Evolutionary conservation across 441 rosid genomes (phyloP).

Genomic region (Pelargonium citronellum): DNA sequence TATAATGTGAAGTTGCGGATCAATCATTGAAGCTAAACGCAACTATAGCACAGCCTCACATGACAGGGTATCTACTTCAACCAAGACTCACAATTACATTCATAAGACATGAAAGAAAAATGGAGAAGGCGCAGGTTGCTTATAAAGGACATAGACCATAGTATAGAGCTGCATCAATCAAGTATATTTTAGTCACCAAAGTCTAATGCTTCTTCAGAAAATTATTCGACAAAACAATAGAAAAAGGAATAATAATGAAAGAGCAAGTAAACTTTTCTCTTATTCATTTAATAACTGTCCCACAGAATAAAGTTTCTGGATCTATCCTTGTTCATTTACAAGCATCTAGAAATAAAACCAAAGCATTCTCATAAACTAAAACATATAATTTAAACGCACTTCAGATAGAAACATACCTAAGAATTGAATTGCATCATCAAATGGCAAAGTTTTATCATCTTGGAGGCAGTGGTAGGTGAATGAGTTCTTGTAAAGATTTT

Average conservation of each 20-base stretch:
- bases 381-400: conserved; percentile 8
- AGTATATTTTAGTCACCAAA: too few relatives aligned
- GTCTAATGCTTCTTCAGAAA: too few relatives aligned
- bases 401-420: conserved; percentile 49
- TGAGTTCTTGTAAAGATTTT: conserved; percentile 88
- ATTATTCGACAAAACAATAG: too few relatives aligned
- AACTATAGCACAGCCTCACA: neutral
- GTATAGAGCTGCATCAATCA: neutral
- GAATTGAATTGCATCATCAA: conserved; percentile 74
- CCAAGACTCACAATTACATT: neutral
- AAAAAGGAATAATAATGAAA: too few relatives aligned
- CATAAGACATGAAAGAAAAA: neutral
- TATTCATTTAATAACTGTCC: neutral
- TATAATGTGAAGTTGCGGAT: neutral
- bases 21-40: neutral
- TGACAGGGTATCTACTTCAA: too few relatives aligned
- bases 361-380: neutral
- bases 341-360: neutral
- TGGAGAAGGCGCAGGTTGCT: neutral
- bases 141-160: neutral
- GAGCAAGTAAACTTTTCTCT: neutral
- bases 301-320: too few relatives aligned
- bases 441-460: conserved; percentile 64
- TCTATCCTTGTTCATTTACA: neutral
- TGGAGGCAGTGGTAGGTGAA: conserved; percentile 83